Evolutionary conservation across 2,329 filamentous ascomycete genomes (phyloP), one percentile per base, ranked within the genome.

Genomic region (Coccinonectria pachysandricola): DNA sequence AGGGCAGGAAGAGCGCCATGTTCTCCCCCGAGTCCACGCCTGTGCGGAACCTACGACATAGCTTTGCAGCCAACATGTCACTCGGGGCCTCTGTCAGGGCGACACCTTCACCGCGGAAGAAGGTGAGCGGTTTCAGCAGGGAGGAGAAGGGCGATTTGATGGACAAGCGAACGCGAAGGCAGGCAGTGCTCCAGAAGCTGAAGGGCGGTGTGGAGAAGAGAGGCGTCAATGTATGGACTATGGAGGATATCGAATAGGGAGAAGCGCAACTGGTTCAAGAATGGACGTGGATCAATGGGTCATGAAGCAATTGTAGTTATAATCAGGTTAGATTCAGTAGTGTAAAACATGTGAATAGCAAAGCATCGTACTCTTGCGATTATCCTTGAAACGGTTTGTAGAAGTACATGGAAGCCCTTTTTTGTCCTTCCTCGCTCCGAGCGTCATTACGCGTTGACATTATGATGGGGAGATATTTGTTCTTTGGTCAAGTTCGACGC

Each of bases 81-180:
- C 59, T 68, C 9, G 48, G 60, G 3, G 50, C 49, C 12, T 52
- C 55, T 42, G 52, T 33, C 11, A 47, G 47, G 35, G 44, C 48
- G 8, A 66, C 65, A 12, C 59, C 70, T 14, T n/a, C n/a, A n/a
- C 66, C 70, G 3, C 57, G 71, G 21, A 76, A 71, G 57, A 78
- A 75, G 59, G 42, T 78, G 30, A 74, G 64, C 34, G 71, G 71
- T 11, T 79, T 72, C 39, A 72, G 64, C 31, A 56, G 59, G 16
- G 61, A 66, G 27, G 75, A 79, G 46, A 77, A 74, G 56, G 54
- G 54, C 15, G 59, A 60, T 15, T 48, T 78, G 30, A 71, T 64
- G 51, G 59, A 62, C 31, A 71, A 67, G 50, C 54, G 62, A 35
- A 60, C 60, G n/a, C 64, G 58, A 34, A 59, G 71, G 39, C 62